Percentiles rank a stretch among this genome's conserved stretches.
These are phyloP conservation scores for Chaetomiaceae sp. DNA, from an alignment of 2,329 filamentous ascomycete species.

Conservation along the genomic window DNA sequence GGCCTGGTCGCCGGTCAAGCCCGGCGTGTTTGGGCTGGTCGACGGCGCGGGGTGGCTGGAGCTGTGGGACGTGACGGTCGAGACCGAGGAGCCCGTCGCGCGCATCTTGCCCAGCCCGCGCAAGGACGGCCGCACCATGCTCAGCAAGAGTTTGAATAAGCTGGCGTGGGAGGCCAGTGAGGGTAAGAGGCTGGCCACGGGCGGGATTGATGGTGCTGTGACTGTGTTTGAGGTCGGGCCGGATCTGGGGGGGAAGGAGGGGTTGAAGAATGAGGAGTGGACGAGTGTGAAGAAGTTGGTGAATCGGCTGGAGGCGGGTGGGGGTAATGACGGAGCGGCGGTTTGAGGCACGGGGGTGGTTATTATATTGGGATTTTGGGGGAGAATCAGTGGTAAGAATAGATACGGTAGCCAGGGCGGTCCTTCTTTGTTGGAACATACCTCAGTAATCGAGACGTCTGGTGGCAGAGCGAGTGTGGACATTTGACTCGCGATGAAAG, in stretches of 20 bases:
- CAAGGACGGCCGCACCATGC: constrained; percentile 60
- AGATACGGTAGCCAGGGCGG: no score
- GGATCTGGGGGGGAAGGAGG: constrained; percentile 79
- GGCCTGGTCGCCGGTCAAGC: constrained; percentile 89
- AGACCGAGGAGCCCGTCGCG: constrained; percentile 86
- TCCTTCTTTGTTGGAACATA: no score
- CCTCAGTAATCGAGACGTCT: no score
- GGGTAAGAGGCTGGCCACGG: constrained; percentile 80
- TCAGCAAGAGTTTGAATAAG: constrained; percentile 87
- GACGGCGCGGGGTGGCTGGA: constrained; percentile 90
- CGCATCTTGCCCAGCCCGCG: constrained; percentile 67
- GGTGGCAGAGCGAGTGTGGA: not conserved
- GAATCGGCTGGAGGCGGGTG: constrained; percentile 63
- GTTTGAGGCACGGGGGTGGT: constrained; percentile 4
- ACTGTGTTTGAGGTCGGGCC: constrained; percentile 89
- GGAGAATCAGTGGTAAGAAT: no score
- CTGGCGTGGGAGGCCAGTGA: constrained; percentile 89
- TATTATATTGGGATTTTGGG: not conserved
- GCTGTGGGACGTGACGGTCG: constrained; percentile 89
- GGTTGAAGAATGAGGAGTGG: constrained; percentile 85
- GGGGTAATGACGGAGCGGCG: constrained; percentile 43
- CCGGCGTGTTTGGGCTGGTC: constrained; percentile 89
- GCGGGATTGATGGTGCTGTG: constrained; percentile 84
- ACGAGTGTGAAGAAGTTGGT: constrained; percentile 86
- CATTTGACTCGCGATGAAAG: no score